Percentiles rank a stretch among this genome's conserved stretches.
phyloP scores from a whole-genome alignment of 192 early-diverging fungal genomes.

The Linnemannia zychae region DNA sequence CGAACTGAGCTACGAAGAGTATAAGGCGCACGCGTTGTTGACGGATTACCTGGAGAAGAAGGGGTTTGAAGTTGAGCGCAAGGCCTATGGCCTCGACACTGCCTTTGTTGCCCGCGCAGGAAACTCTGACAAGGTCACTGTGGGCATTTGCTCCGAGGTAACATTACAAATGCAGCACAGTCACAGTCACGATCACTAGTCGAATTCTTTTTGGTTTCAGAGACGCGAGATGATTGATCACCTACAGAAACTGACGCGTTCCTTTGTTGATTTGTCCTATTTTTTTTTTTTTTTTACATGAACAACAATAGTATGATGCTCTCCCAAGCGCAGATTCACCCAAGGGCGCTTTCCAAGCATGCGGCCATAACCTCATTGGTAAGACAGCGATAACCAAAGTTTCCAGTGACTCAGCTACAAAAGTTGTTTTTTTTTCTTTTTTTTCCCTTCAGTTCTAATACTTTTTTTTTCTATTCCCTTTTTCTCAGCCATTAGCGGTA shows the following conservation, averaged over 20 bases:
- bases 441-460: too few relatives aligned
- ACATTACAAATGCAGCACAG: not conserved
- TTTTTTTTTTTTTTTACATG: not conserved
- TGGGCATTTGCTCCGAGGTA: conserved; percentile 54
- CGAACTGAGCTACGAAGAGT: conserved; percentile 69
- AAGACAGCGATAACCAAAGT: too few relatives aligned
- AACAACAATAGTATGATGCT: conserved; percentile 68
- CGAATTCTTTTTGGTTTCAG: too few relatives aligned
- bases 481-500: conserved; percentile 66
- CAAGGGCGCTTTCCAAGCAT: conserved; percentile 71
- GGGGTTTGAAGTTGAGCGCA: conserved; percentile 72
- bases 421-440: too few relatives aligned
- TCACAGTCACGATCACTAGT: not conserved
- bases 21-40: conserved; percentile 71
- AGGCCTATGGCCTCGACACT: conserved; percentile 76
- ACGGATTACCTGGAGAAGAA: conserved; percentile 73
- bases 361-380: conserved; percentile 73
- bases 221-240: not conserved
- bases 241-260: not conserved
- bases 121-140: conserved; percentile 46
- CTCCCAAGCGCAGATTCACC: conserved; percentile 54
- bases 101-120: conserved; percentile 74
- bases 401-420: too few relatives aligned
- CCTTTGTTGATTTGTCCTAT: not conserved
- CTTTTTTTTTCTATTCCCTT: too few relatives aligned